Evolutionary conservation across 176 grass and related monocot genomes (phyloP).

Genomic region (Poa pratensis): DNA sequence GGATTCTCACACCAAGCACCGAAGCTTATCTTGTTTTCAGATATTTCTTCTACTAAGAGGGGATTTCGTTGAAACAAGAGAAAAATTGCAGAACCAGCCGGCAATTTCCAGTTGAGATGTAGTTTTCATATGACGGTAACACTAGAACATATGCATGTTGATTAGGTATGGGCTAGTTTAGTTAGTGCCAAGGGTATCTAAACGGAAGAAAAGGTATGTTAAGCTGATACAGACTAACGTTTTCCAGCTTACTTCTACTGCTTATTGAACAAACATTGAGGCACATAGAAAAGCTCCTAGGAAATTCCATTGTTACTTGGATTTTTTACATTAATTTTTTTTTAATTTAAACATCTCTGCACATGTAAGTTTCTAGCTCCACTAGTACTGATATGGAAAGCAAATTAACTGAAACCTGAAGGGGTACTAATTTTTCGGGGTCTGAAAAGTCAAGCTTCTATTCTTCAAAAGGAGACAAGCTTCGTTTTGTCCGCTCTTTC

Average conservation of each 20-base stretch:
- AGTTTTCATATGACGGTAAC: conserved; percentile 35
- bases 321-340: not conserved
- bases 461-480: not conserved
- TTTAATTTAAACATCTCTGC: not conserved
- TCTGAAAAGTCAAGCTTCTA: conserved; percentile 15
- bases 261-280: not conserved
- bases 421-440: conserved; percentile 22
- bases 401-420: not conserved
- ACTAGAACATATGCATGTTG: conserved; percentile 31
- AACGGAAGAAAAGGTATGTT: not conserved
- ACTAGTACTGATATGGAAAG: not conserved
- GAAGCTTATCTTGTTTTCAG: conserved; percentile 43
- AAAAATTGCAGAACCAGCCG: not conserved
- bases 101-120: not conserved
- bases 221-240: not conserved
- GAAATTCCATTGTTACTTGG: not conserved
- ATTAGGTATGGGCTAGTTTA: not conserved
- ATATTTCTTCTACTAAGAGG: not conserved
- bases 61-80: not conserved
- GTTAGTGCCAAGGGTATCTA: not conserved
- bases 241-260: not conserved
- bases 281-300: not conserved
- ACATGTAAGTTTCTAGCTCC: not conserved
- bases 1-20: conserved; percentile 26
- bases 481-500: not conserved